Percentiles rank a stretch among this genome's conserved stretches.
These are phyloP conservation scores for Aspergillus glaucus DNA, from an alignment of 2,329 filamentous ascomycete species.

Conservation along the genomic window DNA sequence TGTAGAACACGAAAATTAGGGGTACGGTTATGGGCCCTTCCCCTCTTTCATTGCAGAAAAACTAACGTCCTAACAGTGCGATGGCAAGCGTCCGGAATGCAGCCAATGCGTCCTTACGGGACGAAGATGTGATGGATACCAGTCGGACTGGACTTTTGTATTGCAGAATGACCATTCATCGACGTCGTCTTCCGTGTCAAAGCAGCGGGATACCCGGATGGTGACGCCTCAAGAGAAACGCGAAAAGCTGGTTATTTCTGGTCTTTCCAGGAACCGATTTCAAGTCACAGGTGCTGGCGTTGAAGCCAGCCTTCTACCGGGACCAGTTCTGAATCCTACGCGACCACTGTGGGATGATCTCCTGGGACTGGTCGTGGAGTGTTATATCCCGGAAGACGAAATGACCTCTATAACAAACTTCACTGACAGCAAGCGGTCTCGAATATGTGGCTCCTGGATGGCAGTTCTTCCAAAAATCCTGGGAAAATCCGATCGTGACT, in stretches of 20 bases:
- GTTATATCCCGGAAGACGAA: slow-evolving; percentile 9
- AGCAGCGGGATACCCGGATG: background rate
- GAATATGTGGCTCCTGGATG: slow-evolving; percentile 39
- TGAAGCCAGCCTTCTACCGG: background rate
- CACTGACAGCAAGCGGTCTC: slow-evolving; percentile 8
- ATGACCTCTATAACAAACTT: slow-evolving; percentile 1
- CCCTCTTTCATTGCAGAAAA: too few species aligned
- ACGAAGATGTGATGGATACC: slow-evolving; percentile 18
- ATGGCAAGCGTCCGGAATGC: slow-evolving; percentile 21
- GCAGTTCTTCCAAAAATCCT: slow-evolving; percentile 31
- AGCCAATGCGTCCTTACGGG: slow-evolving; percentile 18
- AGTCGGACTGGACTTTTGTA: slow-evolving; percentile 15
- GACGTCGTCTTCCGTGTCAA: background rate
- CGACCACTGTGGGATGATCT: slow-evolving; percentile 1
- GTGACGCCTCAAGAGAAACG: background rate
- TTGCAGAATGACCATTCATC: slow-evolving; percentile 3
- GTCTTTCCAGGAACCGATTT: background rate
- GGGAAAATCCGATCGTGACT: slow-evolving; percentile 8
- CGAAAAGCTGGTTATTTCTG: background rate
- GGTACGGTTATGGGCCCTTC: slow-evolving; percentile 4
- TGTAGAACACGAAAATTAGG: slow-evolving; percentile 16
- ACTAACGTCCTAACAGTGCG: slow-evolving; percentile 11
- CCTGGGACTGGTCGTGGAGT: slow-evolving; percentile 2
- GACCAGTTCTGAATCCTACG: background rate
- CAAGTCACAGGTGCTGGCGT: background rate